Evolutionary conservation across 2,329 filamentous ascomycete genomes (phyloP).

Genomic region (Colletotrichum sp.): DNA sequence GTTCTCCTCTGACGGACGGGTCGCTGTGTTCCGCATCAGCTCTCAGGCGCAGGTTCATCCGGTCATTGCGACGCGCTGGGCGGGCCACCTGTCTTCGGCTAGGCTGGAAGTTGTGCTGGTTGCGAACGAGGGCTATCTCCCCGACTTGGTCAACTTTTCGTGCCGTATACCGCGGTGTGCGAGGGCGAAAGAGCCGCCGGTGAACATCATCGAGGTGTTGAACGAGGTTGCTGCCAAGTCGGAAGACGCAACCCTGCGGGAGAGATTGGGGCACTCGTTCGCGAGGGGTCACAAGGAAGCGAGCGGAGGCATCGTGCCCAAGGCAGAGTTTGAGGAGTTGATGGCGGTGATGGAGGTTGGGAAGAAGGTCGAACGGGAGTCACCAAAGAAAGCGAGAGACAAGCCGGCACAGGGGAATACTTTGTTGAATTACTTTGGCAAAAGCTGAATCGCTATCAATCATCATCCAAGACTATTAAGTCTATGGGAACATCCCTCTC

Average conservation of each 20-base stretch:
- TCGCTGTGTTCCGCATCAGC: slow-evolving; percentile 67
- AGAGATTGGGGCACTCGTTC: slow-evolving; percentile 66
- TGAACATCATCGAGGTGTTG: slow-evolving; percentile 68
- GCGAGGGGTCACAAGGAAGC: slow-evolving; percentile 72
- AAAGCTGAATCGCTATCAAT: slow-evolving; percentile 22
- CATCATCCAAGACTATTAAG: not conserved
- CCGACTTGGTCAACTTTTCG: slow-evolving; percentile 70
- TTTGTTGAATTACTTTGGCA: slow-evolving; percentile 59
- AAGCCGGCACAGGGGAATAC: slow-evolving; percentile 56
- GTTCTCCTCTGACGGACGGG: slow-evolving; percentile 65
- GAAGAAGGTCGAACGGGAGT: slow-evolving; percentile 48
- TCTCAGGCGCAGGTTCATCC: slow-evolving; percentile 69
- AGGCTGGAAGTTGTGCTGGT: slow-evolving; percentile 69
- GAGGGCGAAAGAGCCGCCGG: slow-evolving; percentile 54
- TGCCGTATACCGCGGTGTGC: slow-evolving; percentile 66
- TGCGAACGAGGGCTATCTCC: slow-evolving; percentile 70
- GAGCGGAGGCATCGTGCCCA: slow-evolving; percentile 65
- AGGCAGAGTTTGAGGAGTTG: slow-evolving; percentile 68
- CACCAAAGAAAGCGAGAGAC: slow-evolving; percentile 27
- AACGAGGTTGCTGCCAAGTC: slow-evolving; percentile 52
- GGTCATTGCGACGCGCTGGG: slow-evolving; percentile 71
- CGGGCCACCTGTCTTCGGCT: slow-evolving; percentile 61
- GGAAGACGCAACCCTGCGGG: slow-evolving; percentile 40
- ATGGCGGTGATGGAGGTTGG: slow-evolving; percentile 64
- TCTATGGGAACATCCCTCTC: not conserved